Evolutionary conservation across 306 rosid genomes (phyloP), one percentile per base, ranked within the genome.

Genomic region (Begonia masoniana): DNA sequence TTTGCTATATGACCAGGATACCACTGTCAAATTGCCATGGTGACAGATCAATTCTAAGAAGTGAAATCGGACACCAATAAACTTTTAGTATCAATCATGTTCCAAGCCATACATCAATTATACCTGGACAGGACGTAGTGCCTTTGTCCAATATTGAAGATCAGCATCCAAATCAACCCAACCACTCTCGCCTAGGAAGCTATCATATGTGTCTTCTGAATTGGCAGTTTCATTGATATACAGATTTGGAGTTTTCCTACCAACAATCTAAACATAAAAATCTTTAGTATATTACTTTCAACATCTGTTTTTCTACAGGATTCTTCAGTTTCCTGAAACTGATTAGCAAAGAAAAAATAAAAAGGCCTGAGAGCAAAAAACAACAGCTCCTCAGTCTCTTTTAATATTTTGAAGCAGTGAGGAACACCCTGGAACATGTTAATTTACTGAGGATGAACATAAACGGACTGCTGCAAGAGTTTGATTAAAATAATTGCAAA

Each of bases 1-100:
- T 89, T 89, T 50, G 94, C 95, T 70, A 89, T 89, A 71, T 89
- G 97, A 57, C 97, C 97, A 31, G 97, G 97, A 74, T 82, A 89
- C 97, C 97, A 89, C 97, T 82, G 76, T 58, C 62, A 70, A 82
- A 61, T 61, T 55, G 5, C 47, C 52, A 66, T 2, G 46, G 15
- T 42, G 8, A 56, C n/a, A 0, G 13, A 15, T 10, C 9, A 47
- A 39, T 21, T 59, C 12, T 12, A 45, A 12, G 10, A 24, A 7
- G 6, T 10, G 43, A 23, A 14, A 17, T 31, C 14, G 36, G 48
- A 23, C 23, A 51, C 19, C 43, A 10, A 62, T 19, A 55, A 54
- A 13, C 50, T n/a, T n/a, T n/a, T n/a, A n/a, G 46, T 15, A 55
- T 31, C 63, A 55, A 47, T 31, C 36, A 46, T 31, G 39, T 12